These are phyloP conservation scores for Arabidopsis thaliana DNA, from an alignment of 345 rosid species.

Conservation along the genomic window DNA sequence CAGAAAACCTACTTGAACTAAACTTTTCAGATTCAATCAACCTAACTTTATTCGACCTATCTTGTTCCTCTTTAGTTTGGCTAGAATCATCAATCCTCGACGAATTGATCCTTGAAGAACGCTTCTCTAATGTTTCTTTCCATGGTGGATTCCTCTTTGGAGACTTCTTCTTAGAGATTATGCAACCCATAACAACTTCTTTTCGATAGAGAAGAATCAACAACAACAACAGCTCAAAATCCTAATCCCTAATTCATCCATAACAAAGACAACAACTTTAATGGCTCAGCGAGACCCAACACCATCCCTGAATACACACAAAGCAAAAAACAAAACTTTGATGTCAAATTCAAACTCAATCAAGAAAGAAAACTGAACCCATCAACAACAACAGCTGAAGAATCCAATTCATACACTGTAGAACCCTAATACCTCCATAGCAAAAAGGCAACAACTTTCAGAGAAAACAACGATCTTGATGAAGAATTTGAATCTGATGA, in stretches of 20 bases:
- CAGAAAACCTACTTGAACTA: slow-evolving; percentile 57
- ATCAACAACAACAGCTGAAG: too few species aligned
- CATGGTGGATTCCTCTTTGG: slow-evolving; percentile 53
- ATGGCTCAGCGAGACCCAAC: background rate
- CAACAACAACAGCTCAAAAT: background rate
- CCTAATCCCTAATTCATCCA: slow-evolving; percentile 10
- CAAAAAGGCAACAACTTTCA: background rate
- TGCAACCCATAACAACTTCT: slow-evolving; percentile 67
- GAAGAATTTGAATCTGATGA: background rate
- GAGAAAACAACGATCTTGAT: slow-evolving; percentile 18
- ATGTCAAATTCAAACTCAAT: slow-evolving; percentile 1
- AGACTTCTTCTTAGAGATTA: slow-evolving; percentile 71
- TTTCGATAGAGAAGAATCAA: background rate
- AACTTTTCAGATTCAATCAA: slow-evolving; percentile 60
- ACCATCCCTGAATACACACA: background rate
- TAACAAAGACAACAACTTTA: background rate
- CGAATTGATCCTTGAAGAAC: slow-evolving; percentile 61
- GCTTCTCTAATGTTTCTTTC: slow-evolving; percentile 61
- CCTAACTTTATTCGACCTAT: slow-evolving; percentile 51
- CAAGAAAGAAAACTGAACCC: background rate
- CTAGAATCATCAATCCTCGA: slow-evolving; percentile 64
- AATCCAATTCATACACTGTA: background rate
- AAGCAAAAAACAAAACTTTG: background rate
- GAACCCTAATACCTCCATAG: slow-evolving; percentile 2
- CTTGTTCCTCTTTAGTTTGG: slow-evolving; percentile 43